phyloP scores from a whole-genome alignment of 495 filamentous ascomycete genomes.

The Pyronema domesticum region DNA sequence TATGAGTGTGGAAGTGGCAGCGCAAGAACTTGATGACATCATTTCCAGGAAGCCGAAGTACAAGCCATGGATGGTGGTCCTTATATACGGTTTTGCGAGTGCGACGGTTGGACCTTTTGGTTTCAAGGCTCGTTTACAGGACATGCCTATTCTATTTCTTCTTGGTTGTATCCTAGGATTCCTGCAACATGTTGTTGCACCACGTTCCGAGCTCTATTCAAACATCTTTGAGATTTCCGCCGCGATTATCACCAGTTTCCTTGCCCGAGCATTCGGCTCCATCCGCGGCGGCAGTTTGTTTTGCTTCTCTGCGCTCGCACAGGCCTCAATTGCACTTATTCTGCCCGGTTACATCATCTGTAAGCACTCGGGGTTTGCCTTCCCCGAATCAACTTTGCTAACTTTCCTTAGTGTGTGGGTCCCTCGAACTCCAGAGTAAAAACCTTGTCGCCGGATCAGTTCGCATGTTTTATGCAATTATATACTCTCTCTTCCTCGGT shows the following conservation, averaged over 20 bases:
- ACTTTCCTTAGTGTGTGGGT: conserved; percentile 44
- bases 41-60: conserved; percentile 45
- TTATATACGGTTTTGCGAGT: conserved; percentile 71
- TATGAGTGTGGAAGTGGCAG: conserved; percentile 72
- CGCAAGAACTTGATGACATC: conserved; percentile 46
- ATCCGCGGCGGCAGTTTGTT: conserved; percentile 54
- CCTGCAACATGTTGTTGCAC: conserved; percentile 63
- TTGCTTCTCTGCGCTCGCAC: conserved; percentile 83
- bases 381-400: conserved; percentile 1
- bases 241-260: conserved; percentile 72
- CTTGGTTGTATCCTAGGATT: conserved; percentile 69
- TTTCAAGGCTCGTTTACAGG: conserved; percentile 70
- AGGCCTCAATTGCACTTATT: conserved; percentile 81
- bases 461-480: conserved; percentile 88
- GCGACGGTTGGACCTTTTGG: conserved; percentile 78
- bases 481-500: conserved; percentile 90
- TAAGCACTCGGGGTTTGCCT: conserved; percentile 15
- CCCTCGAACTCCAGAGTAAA: conserved; percentile 71
- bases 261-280: conserved; percentile 74
- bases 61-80: conserved; percentile 50
- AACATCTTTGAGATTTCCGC: conserved; percentile 89
- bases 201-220: conserved; percentile 58
- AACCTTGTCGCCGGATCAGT: conserved; percentile 80
- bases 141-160: conserved; percentile 73
- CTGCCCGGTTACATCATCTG: conserved; percentile 70